These are phyloP conservation scores for Botrytis deweyae DNA, from an alignment of 2,329 filamentous ascomycete genomes.

Conservation along the genomic window DNA sequence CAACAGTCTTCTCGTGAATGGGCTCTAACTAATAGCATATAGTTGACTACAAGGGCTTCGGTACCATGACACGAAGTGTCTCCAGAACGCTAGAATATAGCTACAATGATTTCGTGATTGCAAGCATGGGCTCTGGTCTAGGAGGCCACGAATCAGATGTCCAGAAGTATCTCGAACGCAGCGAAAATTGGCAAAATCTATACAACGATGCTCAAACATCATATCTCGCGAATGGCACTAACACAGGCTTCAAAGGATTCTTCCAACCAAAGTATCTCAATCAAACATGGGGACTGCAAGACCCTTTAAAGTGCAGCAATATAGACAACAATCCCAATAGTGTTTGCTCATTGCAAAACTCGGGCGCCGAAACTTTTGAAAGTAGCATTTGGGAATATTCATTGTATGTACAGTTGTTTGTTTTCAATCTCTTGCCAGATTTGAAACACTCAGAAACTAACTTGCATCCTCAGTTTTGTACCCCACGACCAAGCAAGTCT, in stretches of 20 bases:
- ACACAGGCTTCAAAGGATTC: conserved; percentile 68
- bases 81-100: conserved; percentile 74
- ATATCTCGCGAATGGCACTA: conserved; percentile 49
- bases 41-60: conserved; percentile 61
- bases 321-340: conserved; percentile 33
- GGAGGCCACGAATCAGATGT: conserved; percentile 54
- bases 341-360: conserved; percentile 36
- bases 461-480: conserved; percentile 31
- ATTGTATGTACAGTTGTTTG: conserved; percentile 29
- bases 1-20: not conserved
- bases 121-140: conserved; percentile 57
- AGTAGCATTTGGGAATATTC: conserved; percentile 69
- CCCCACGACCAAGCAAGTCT: conserved; percentile 56
- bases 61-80: conserved; percentile 67
- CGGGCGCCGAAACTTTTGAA: conserved; percentile 64
- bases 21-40: not conserved
- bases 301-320: conserved; percentile 63
- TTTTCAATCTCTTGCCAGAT: not conserved
- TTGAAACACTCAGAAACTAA: not conserved
- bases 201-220: conserved; percentile 57
- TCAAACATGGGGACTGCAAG: conserved; percentile 65
- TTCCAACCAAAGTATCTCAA: conserved; percentile 68
- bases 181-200: conserved; percentile 58
- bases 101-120: conserved; percentile 71
- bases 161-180: conserved; percentile 30